phyloP scores from a whole-genome alignment of 73 alveolate species.

The Tetrahymena thermophila region DNA sequence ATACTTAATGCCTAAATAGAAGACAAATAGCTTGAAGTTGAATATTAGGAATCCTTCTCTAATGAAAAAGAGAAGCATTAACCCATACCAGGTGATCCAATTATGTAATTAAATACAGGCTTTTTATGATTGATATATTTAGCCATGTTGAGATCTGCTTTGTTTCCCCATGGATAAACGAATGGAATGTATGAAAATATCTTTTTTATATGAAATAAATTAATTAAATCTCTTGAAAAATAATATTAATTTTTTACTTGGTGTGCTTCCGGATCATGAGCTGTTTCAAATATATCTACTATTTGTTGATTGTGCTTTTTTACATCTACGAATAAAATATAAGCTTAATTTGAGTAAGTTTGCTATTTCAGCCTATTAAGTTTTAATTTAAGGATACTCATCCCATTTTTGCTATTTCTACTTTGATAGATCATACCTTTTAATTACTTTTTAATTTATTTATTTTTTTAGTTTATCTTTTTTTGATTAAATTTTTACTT shows the following conservation, averaged over 20 bases:
- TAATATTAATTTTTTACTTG: not conserved
- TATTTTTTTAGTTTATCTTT: not conserved
- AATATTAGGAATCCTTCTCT: not conserved
- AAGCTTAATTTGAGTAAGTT: not conserved
- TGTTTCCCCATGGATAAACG: not conserved
- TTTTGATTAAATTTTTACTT: not conserved
- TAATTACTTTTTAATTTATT: not conserved
- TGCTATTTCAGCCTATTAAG: not conserved
- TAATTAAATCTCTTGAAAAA: not conserved
- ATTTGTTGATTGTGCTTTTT: not conserved
- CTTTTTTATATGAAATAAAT: not conserved
- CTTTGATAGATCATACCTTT: not conserved
- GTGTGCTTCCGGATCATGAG: not conserved
- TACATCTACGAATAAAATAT: not conserved
- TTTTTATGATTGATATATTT: not conserved
- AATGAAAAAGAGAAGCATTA: not conserved
- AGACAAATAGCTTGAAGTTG: slow-evolving; percentile 12
- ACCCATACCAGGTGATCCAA: not conserved
- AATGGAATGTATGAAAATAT: not conserved
- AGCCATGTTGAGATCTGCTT: not conserved
- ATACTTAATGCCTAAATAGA: slow-evolving; percentile 11
- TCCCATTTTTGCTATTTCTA: not conserved
- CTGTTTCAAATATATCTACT: not conserved
- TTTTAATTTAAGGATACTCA: not conserved
- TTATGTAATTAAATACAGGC: not conserved